phyloP scores from a whole-genome alignment of 108 stramenopile species.

The Cylindrotheca closterium region DNA sequence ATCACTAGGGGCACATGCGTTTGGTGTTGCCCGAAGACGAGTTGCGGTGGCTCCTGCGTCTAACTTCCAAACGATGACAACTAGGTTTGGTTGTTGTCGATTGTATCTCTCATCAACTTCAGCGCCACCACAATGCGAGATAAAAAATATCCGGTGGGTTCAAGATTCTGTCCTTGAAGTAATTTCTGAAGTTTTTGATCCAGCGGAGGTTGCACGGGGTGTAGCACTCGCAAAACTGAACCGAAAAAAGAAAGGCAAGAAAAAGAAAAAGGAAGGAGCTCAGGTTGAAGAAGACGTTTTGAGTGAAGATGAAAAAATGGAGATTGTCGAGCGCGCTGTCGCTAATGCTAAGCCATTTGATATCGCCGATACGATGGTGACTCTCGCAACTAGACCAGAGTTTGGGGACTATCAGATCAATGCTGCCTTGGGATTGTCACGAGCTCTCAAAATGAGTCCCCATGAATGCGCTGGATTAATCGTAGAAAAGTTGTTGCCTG shows the following conservation, averaged over 20 bases:
- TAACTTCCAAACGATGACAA: background rate
- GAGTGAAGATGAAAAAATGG: conserved; percentile 62
- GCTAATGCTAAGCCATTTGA: conserved; percentile 63
- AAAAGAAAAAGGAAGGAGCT: conserved; percentile 17
- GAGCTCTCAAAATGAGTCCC: conserved; percentile 50
- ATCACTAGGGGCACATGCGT: conserved; percentile 5
- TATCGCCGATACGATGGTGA: conserved; percentile 69
- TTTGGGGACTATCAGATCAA: conserved; percentile 98
- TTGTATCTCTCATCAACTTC: conserved; percentile 3
- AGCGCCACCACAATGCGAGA: conserved; percentile 3
- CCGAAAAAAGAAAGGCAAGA: conserved; percentile 66
- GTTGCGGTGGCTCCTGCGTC: background rate
- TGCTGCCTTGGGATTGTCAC: conserved; percentile 65
- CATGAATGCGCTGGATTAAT: conserved; percentile 76
- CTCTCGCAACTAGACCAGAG: conserved; percentile 73
- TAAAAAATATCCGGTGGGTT: conserved; percentile 51
- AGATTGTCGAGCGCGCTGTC: conserved; percentile 55
- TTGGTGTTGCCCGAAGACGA: conserved; percentile 11
- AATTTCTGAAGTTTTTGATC: conserved; percentile 76
- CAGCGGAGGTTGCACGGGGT: conserved; percentile 65
- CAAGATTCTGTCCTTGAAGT: conserved; percentile 59
- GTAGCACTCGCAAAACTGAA: conserved; percentile 68
- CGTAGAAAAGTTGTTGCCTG: conserved; percentile 58
- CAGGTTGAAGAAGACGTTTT: conserved; percentile 25
- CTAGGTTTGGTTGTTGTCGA: background rate